These are phyloP conservation scores for Brassica hybrid DNA, from an alignment of 441 rosid genomes.

Conservation along the genomic window DNA sequence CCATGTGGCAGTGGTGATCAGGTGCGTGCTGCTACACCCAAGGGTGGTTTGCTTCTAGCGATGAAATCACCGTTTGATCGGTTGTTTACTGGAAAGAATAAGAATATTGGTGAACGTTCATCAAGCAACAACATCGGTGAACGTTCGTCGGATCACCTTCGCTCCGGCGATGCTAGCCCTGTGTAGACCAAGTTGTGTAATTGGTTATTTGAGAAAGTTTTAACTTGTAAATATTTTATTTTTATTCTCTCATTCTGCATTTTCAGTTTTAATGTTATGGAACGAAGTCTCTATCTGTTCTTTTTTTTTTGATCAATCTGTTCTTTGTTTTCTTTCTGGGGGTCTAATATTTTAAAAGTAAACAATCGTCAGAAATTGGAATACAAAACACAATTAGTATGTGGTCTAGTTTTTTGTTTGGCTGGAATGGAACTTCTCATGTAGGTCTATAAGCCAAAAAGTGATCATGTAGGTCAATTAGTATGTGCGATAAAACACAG, in stretches of 20 bases:
- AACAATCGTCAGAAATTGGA: neutral
- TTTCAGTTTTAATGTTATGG: neutral
- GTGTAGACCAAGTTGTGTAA: constrained; percentile 38
- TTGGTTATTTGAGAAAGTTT: constrained; percentile 17
- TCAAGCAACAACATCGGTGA: constrained; percentile 47
- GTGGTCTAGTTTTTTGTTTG: no score
- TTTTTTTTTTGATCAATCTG: no score
- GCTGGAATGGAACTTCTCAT: no score
- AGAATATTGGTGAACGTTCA: constrained; percentile 54
- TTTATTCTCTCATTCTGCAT: neutral
- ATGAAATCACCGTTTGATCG: constrained; percentile 52
- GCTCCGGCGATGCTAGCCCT: constrained; percentile 35
- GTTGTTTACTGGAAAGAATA: constrained; percentile 41
- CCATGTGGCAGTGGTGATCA: constrained; percentile 39
- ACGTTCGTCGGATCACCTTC: constrained; percentile 49
- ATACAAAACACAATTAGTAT: neutral
- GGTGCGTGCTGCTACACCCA: constrained; percentile 38
- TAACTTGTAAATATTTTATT: constrained; percentile 9
- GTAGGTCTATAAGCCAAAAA: no score
- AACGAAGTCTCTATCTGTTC: no score
- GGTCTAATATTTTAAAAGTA: neutral
- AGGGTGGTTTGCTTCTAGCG: constrained; percentile 42
- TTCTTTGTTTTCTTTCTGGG: no score
- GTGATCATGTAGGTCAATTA: no score
- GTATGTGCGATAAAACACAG: no score